phyloP scores from a whole-genome alignment of 768 basidiomycete genomes.

The Fibroporia radiculosa region DNA sequence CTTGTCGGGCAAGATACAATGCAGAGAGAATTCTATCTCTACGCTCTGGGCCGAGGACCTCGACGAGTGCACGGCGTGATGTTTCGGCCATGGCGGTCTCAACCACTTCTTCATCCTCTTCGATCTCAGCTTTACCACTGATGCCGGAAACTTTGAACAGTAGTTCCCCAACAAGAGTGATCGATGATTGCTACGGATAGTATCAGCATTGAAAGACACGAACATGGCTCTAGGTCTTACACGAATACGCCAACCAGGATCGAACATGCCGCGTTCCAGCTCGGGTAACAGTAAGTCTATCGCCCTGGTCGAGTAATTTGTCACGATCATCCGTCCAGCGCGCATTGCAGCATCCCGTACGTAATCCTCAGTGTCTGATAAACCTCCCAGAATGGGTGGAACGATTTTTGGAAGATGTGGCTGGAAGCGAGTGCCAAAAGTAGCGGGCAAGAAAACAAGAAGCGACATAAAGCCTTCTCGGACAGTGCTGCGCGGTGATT shows the following conservation, averaged over 20 bases:
- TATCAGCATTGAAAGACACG: conserved; percentile 3
- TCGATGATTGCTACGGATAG: conserved; percentile 75
- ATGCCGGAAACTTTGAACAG: conserved; percentile 97
- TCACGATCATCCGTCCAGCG: conserved; percentile 97
- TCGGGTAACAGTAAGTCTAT: conserved; percentile 93
- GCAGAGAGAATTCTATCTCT: conserved; percentile 88
- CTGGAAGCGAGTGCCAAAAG: conserved; percentile 93
- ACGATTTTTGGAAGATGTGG: conserved; percentile 95
- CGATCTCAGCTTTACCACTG: conserved; percentile 77
- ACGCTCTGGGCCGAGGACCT: conserved; percentile 82
- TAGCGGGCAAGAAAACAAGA: conserved; percentile 90
- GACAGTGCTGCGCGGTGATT: conserved; percentile 83
- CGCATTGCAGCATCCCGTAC: conserved; percentile 97
- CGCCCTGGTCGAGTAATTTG: conserved; percentile 86
- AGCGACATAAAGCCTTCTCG: conserved; percentile 99
- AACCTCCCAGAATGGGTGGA: conserved; percentile 81
- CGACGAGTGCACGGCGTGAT: conserved; percentile 78
- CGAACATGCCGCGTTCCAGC: conserved; percentile 92
- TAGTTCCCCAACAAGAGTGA: conserved; percentile 91
- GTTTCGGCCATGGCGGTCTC: conserved; percentile 66
- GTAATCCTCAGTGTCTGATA: conserved; percentile 90
- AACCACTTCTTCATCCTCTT: conserved; percentile 67
- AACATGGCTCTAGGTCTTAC: conserved; percentile 34
- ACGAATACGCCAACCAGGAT: conserved; percentile 90
- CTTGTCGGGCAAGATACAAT: conserved; percentile 89